A percentile compares a stretch with the other conserved stretches of the same genome.
Conservation (phyloP, 108 stramenopile species). For the Skeletonema grethae region DNA sequence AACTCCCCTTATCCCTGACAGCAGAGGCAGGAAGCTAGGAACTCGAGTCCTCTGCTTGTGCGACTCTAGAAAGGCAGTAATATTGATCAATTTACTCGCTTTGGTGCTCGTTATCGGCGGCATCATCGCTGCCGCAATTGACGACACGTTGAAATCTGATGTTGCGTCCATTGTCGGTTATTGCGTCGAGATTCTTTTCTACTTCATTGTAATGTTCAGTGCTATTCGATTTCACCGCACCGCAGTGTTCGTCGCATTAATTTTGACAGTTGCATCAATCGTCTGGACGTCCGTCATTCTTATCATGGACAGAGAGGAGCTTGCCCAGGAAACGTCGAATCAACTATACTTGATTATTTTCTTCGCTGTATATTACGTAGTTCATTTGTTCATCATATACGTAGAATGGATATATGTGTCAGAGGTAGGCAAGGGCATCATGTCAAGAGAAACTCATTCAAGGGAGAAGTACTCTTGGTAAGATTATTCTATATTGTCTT, state of each 20-base stretch:
- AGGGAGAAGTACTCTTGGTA: slow-evolving; percentile 26
- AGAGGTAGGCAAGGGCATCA: slow-evolving; percentile 16
- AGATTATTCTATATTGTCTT: not conserved
- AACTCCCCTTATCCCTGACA: slow-evolving; percentile 14
- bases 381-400: slow-evolving; percentile 2
- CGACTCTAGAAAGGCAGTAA: slow-evolving; percentile 13
- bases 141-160: not conserved
- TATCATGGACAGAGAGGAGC: not conserved
- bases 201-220: slow-evolving; percentile 11
- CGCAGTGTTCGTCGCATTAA: slow-evolving; percentile 2
- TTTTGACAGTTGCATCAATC: slow-evolving; percentile 1
- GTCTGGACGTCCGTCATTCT: not conserved
- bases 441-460: slow-evolving; percentile 1
- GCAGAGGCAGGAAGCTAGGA: slow-evolving; percentile 4
- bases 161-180: not conserved
- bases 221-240: slow-evolving; percentile 18
- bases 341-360: not conserved
- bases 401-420: not conserved
- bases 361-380: not conserved
- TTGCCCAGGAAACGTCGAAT: not conserved
- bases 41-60: slow-evolving; percentile 30
- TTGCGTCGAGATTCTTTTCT: slow-evolving; percentile 12
- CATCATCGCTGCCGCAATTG: slow-evolving; percentile 1
- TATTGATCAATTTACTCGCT: not conserved
- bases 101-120: not conserved